phyloP scores from a whole-genome alignment of 768 basidiomycete genomes.

The Boletus rex-veris region DNA sequence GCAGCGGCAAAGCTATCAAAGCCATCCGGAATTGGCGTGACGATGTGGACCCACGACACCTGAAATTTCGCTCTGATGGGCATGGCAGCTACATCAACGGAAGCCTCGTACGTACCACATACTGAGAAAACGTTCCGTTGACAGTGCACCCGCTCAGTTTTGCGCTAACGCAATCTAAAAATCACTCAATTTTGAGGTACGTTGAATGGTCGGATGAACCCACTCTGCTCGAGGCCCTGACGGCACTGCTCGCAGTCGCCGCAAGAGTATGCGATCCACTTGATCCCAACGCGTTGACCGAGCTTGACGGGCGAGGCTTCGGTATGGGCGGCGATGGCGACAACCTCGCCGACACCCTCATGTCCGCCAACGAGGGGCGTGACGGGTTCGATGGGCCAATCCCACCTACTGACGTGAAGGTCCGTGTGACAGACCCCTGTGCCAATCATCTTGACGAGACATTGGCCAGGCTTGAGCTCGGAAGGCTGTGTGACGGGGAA shows the following conservation, averaged over 20 bases:
- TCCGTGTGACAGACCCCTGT: constrained; percentile 89
- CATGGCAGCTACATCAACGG: background rate
- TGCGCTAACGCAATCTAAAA: constrained; percentile 54
- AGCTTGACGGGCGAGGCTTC: constrained; percentile 57
- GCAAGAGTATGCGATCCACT: constrained; percentile 76
- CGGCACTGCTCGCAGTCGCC: constrained; percentile 73
- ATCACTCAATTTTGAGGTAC: background rate
- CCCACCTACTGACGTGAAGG: constrained; percentile 67
- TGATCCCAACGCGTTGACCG: constrained; percentile 81
- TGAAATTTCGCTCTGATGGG: constrained; percentile 18
- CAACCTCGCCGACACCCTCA: constrained; percentile 78
- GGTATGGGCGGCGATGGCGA: constrained; percentile 74
- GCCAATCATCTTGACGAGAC: constrained; percentile 70
- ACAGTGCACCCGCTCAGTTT: constrained; percentile 67
- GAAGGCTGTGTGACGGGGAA: constrained; percentile 54
- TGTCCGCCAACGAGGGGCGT: constrained; percentile 77
- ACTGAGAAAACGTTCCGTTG: constrained; percentile 76
- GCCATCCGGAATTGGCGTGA: constrained; percentile 76
- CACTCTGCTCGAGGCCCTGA: constrained; percentile 73
- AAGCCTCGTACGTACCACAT: constrained; percentile 40
- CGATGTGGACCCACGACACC: constrained; percentile 67
- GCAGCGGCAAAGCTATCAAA: constrained; percentile 65
- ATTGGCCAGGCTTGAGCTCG: constrained; percentile 64
- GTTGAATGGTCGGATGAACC: constrained; percentile 12
- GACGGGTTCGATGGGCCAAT: constrained; percentile 75